These are phyloP conservation scores for Plasmodium reichenowi DNA, from an alignment of 169 alveolate species.

Conservation along the genomic window DNA sequence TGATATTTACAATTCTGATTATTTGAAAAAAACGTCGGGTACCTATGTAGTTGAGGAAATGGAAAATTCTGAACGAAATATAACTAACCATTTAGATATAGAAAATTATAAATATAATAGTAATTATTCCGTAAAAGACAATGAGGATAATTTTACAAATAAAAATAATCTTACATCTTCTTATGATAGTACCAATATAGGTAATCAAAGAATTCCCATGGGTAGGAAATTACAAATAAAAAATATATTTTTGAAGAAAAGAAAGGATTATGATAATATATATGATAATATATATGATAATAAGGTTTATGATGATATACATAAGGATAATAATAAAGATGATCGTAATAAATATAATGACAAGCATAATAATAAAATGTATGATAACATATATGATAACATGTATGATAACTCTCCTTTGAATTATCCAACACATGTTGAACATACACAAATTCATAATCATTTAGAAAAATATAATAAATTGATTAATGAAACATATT, in stretches of 20 bases:
- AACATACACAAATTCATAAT: constrained; percentile 24
- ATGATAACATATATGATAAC: background rate
- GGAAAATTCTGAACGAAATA: too few relatives aligned
- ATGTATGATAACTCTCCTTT: too few relatives aligned
- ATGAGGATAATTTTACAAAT: background rate
- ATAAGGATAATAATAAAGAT: background rate
- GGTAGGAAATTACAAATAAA: too few relatives aligned
- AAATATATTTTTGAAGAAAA: background rate
- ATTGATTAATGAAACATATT: constrained; percentile 24
- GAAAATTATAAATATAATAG: background rate
- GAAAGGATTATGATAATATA: background rate
- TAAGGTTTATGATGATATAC: background rate
- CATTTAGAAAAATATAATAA: constrained; percentile 16
- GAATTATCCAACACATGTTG: background rate
- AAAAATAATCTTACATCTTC: background rate
- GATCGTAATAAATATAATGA: background rate
- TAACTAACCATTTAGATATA: too few relatives aligned
- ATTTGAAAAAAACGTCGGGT: background rate
- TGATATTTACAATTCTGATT: background rate
- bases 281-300: background rate
- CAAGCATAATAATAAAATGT: too few relatives aligned
- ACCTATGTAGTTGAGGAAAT: too few relatives aligned
- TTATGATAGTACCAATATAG: constrained; percentile 5
- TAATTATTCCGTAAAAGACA: background rate
- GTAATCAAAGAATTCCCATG: background rate